A percentile compares a stretch with the other conserved stretches of the same genome.
phyloP scores from a whole-genome alignment of 2,329 filamentous ascomycete species.

The Penicillium olsonii region DNA sequence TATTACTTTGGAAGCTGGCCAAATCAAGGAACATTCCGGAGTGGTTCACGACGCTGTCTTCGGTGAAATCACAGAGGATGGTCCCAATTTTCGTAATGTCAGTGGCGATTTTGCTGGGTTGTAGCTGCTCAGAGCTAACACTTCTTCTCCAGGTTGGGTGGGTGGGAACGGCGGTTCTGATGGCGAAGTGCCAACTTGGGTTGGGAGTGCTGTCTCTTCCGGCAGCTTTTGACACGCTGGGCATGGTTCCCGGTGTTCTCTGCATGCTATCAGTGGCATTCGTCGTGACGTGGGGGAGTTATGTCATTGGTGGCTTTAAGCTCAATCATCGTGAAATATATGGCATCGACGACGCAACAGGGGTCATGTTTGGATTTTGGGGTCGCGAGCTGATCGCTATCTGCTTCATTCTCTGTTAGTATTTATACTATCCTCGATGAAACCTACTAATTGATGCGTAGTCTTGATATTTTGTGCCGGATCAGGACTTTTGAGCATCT shows the following conservation, averaged over 20 bases:
- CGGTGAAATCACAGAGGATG: slow-evolving; percentile 36
- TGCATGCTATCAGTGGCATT: slow-evolving; percentile 43
- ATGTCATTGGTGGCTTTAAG: slow-evolving; percentile 7
- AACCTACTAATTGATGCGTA: too few species aligned
- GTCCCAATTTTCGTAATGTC: slow-evolving; percentile 35
- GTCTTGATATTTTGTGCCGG: too few species aligned
- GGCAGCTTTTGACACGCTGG: slow-evolving; percentile 47
- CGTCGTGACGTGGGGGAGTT: slow-evolving; percentile 29
- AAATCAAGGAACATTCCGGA: too few species aligned
- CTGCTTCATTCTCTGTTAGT: too few species aligned
- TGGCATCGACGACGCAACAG: slow-evolving; percentile 7
- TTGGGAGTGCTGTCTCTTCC: slow-evolving; percentile 55
- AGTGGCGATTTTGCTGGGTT: too few species aligned
- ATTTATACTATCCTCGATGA: too few species aligned
- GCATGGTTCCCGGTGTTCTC: slow-evolving; percentile 53
- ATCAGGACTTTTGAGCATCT: slow-evolving; percentile 22
- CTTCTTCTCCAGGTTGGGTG: slow-evolving; percentile 40
- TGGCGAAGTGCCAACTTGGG: slow-evolving; percentile 51
- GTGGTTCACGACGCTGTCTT: slow-evolving; percentile 39
- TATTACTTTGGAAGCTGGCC: too few species aligned
- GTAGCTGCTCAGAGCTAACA: too few species aligned
- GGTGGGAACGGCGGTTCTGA: slow-evolving; percentile 46
- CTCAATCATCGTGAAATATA: slow-evolving; percentile 1
- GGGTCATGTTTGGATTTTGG: slow-evolving; percentile 7
- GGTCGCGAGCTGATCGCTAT: not conserved